These are phyloP conservation scores for Gossypium aridum DNA, from an alignment of 441 rosid species.

Conservation along the genomic window DNA sequence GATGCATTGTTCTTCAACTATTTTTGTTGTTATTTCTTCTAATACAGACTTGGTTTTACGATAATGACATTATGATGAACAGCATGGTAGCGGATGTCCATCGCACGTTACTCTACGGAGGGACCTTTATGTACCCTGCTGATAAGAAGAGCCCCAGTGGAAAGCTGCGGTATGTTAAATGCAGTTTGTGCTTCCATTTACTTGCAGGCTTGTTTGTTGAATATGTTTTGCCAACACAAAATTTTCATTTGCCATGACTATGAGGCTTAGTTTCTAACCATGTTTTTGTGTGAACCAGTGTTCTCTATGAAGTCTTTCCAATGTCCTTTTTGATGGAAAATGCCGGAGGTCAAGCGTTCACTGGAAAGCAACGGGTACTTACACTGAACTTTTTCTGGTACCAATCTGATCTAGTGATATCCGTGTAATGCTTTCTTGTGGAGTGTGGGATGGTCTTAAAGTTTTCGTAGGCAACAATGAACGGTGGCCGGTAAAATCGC, in stretches of 20 bases:
- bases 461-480: neutral
- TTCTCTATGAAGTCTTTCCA: slow-evolving; percentile 93
- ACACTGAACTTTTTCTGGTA: too few relatives aligned
- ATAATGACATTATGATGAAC: slow-evolving; percentile 11
- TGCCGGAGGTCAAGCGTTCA: slow-evolving; percentile 96
- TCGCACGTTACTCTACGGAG: slow-evolving; percentile 92
- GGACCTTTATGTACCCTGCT: slow-evolving; percentile 89
- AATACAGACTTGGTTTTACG: neutral
- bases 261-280: neutral
- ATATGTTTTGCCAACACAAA: neutral
- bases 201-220: neutral
- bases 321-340: slow-evolving; percentile 96
- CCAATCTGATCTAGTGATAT: too few relatives aligned
- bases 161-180: slow-evolving; percentile 68
- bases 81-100: slow-evolving; percentile 99
- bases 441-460: too few relatives aligned
- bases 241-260: neutral
- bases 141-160: slow-evolving; percentile 94
- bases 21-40: neutral
- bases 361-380: slow-evolving; percentile 77
- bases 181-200: neutral
- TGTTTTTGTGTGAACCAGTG: slow-evolving; percentile 35
- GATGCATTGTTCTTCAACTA: neutral
- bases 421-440: too few relatives aligned
- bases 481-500: neutral